Evolutionary conservation across 202 grass and related monocot species (phyloP), one percentile per base, ranked within the genome.

Genomic region (Setaria viridis): DNA sequence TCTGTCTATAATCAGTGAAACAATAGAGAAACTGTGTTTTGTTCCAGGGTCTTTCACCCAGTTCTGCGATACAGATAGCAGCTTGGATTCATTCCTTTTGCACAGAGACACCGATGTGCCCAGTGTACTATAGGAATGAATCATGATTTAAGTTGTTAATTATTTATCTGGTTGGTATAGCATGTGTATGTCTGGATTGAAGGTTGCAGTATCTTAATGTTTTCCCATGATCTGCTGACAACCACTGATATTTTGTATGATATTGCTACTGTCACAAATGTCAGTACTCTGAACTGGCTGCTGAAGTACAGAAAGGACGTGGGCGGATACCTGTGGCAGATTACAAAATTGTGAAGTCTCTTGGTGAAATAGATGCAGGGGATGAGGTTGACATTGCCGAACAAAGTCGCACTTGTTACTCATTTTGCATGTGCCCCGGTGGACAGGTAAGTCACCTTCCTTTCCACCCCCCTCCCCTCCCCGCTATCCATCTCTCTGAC

Each of bases 361-460:
- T 93, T 77, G 78, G 77, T 43, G 84, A 71, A 81, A 88, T 78
- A 79, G 71, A 91, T 25, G n/a, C 59, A 65, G 73, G 79, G 29
- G 76, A 63, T 42, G 77, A 78, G 74, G 62, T 45, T 51, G 78
- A 73, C 7, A 47, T 60, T 62, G 59, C 58, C 0, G 86, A 91
- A 78, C 70, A 84, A 87, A 92, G 75, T 58, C 86, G 91, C 32
- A 96, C 88, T 62, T 96, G 96, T 78, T 99, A 99, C 77, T 99
- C 96, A 1, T 99, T 99, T 87, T 99, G 96, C 85, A 99, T 99
- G 96, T 99, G 96, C 91, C 96, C 96, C 12, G 96, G 96, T 88
- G 96, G 96, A 78, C 96, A 99, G 93, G 91, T 88, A 86, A 68
- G 60, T 70, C 67, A 49, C 25, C 43, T 76, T 69, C 1, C 5